phyloP scores from a whole-genome alignment of 495 filamentous ascomycete genomes.

The Neurospora discreta region DNA sequence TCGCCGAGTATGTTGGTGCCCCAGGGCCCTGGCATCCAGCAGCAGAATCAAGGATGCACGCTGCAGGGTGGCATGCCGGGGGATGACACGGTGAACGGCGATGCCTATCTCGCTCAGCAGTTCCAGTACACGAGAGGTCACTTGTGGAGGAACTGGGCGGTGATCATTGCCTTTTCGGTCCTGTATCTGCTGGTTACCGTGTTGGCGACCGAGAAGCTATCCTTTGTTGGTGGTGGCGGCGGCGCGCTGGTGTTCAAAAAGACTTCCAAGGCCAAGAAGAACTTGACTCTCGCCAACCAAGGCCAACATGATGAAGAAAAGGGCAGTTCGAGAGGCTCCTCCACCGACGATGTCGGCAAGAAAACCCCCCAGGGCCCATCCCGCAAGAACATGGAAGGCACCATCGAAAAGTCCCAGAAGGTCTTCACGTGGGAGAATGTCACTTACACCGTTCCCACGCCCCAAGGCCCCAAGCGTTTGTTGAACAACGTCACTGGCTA shows the following conservation, averaged over 20 bases:
- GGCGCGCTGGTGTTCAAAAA: conserved; percentile 24
- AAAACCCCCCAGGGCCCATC: conserved; percentile 26
- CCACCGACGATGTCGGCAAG: conserved; percentile 7
- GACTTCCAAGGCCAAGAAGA: conserved; percentile 18
- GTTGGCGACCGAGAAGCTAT: conserved; percentile 44
- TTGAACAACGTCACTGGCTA: conserved; percentile 65
- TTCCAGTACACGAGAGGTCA: conserved; percentile 48
- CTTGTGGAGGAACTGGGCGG: conserved; percentile 74
- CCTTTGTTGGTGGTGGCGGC: conserved; percentile 29
- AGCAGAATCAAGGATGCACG: conserved; percentile 50
- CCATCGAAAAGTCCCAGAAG: conserved; percentile 8
- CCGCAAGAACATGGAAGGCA: conserved; percentile 27
- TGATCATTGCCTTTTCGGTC: conserved; percentile 57
- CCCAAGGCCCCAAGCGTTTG: conserved; percentile 44
- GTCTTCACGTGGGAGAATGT: conserved; percentile 54
- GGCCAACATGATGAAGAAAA: conserved; percentile 35
- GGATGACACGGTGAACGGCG: conserved; percentile 42
- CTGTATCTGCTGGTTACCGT: conserved; percentile 61
- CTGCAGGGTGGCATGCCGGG: conserved; percentile 43
- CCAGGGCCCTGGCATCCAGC: conserved; percentile 39
- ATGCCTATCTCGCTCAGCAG: conserved; percentile 47
- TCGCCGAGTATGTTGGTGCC: conserved; percentile 45
- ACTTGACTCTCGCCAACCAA: conserved; percentile 6
- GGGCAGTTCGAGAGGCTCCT: conserved; percentile 9
- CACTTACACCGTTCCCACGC: conserved; percentile 53